Percentiles rank a stretch among this genome's conserved stretches.
phyloP scores from a whole-genome alignment of 2,329 filamentous ascomycete genomes.

The Hymenoscyphus repandus region DNA sequence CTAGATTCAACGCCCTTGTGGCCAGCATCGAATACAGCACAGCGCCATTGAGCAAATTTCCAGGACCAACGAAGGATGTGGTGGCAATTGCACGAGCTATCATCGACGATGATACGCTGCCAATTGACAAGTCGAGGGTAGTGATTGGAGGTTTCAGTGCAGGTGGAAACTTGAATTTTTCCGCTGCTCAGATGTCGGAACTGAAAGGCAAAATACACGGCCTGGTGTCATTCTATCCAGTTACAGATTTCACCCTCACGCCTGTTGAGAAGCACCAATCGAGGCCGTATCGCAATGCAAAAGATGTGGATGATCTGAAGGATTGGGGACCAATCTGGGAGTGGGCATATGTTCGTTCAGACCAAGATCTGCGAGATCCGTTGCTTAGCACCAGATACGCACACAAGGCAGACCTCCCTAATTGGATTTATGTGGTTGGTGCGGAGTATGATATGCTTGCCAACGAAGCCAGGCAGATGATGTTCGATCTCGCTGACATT shows the following conservation, averaged over 20 bases:
- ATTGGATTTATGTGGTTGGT: conserved; percentile 16
- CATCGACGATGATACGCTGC: conserved; percentile 38
- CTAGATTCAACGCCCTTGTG: conserved; percentile 37
- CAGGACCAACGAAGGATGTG: conserved; percentile 39
- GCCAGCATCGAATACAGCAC: conserved; percentile 45
- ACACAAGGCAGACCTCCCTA: conserved; percentile 18
- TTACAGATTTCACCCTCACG: conserved; percentile 36
- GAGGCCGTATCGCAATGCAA: conserved; percentile 30
- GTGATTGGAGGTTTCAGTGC: conserved; percentile 45
- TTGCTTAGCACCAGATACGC: conserved; percentile 22
- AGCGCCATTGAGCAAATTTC: conserved; percentile 41
- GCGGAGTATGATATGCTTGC: conserved; percentile 19
- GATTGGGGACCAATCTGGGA: conserved; percentile 19
- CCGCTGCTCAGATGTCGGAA: conserved; percentile 35
- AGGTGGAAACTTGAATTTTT: conserved; percentile 44
- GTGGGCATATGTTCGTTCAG: conserved; percentile 21
- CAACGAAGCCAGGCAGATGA: conserved; percentile 15
- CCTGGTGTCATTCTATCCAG: conserved; percentile 40
- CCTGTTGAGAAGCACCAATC: conserved; percentile 27
- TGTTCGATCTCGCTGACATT: conserved; percentile 14
- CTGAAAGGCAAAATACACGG: conserved; percentile 33
- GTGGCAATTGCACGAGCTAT: conserved; percentile 38
- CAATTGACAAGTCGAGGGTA: conserved; percentile 38
- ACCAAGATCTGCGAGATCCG: conserved; percentile 24
- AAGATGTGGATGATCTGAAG: conserved; percentile 14